Evolutionary conservation across 331 rosid species (phyloP).

Genomic region (Pyrus hybrid): DNA sequence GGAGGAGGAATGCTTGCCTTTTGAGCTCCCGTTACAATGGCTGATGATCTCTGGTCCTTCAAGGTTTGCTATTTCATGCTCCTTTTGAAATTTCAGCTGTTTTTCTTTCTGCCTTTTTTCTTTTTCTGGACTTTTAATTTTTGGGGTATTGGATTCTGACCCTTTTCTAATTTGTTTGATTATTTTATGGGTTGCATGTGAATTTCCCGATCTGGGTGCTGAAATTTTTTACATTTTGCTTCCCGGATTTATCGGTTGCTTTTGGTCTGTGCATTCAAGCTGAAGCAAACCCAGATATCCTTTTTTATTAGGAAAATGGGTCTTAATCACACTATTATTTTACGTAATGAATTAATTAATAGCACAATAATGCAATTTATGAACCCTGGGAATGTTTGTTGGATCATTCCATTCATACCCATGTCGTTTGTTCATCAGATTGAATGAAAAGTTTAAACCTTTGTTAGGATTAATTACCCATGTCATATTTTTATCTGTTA

Average conservation of each 20-base stretch:
- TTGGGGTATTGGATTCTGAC: constrained; percentile 10
- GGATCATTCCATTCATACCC: neutral
- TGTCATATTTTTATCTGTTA: no score
- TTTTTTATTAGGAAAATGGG: neutral
- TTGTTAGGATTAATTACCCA: no score
- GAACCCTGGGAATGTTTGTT: neutral
- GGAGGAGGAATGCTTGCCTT: constrained; percentile 45
- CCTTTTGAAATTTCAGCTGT: neutral
- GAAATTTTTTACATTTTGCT: constrained; percentile 5
- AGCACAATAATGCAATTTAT: constrained; percentile 4
- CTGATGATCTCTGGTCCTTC: constrained; percentile 69
- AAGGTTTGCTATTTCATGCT: constrained; percentile 36
- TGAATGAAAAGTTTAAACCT: no score
- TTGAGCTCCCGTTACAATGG: constrained; percentile 65
- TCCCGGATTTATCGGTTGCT: neutral
- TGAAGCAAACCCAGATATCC: constrained; percentile 18
- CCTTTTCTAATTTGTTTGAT: neutral
- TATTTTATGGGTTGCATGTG: constrained; percentile 39
- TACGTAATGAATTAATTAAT: neutral
- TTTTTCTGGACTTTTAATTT: neutral
- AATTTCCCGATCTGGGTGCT: constrained; percentile 39
- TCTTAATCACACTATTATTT: neutral
- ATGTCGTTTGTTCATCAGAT: constrained; percentile 8
- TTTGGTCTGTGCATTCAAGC: constrained; percentile 8
- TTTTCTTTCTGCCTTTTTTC: neutral